Percentiles rank a stretch among this genome's conserved stretches.
These are phyloP conservation scores for Corymbia citriodora DNA, from an alignment of 441 rosid genomes.

Conservation along the genomic window DNA sequence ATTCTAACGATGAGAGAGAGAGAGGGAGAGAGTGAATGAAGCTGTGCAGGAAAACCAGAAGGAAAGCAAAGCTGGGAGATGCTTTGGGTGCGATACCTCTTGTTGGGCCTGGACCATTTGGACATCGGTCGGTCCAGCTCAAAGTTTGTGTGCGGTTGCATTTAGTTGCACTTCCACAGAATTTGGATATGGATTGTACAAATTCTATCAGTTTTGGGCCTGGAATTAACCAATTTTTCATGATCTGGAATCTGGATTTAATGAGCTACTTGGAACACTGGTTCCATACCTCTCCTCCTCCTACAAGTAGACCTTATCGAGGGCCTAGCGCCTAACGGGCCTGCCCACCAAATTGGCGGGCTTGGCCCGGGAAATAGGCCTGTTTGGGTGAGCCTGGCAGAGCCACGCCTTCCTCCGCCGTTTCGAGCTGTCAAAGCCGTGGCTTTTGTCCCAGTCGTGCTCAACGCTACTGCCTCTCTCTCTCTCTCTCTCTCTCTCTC, in stretches of 20 bases:
- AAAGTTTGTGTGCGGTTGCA: neutral
- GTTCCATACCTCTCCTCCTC: neutral
- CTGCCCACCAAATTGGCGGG: neutral
- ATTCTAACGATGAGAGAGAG: neutral
- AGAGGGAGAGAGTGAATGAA: neutral
- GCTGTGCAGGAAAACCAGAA: neutral
- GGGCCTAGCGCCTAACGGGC: neutral
- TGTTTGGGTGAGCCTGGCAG: no score
- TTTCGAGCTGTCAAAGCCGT: neutral
- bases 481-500: neutral
- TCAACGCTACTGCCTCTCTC: neutral
- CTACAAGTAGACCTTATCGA: neutral
- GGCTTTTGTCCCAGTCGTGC: neutral
- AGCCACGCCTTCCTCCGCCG: neutral
- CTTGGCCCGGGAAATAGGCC: neutral
- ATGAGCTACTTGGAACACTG: neutral
- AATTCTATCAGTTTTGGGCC: neutral
- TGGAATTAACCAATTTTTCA: neutral
- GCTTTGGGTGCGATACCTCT: neutral
- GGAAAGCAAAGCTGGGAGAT: neutral
- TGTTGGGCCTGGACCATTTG: neutral
- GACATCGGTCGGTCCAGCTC: neutral
- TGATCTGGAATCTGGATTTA: neutral
- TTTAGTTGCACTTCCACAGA: neutral
- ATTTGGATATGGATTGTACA: neutral